Evolutionary conservation across 257 asterid genomes (phyloP), one percentile per base, ranked within the genome.

Genomic region (Handroanthus guayacan): DNA sequence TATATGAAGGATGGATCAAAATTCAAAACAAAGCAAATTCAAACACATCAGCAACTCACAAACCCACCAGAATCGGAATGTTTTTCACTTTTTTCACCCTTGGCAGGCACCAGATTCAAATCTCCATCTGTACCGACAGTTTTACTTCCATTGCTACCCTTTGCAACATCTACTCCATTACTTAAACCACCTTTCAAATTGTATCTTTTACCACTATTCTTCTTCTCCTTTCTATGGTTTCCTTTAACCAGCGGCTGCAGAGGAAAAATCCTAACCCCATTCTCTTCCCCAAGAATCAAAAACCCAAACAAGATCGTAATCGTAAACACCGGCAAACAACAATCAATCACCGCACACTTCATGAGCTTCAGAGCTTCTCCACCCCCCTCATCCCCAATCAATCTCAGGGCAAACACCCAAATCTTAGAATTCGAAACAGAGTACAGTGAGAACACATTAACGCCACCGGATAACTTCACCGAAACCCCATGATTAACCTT

Each of bases 261-360:
- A 3, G 89, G 89, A 34, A 87, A 86, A 72, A 89, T 76, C 86
- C 97, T 81, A 72, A 91, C 97, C 75, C 98, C 98, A 62, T 85
- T 87, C 85, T 84, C 92, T 77, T 93, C 97, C 75, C 98, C 98
- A 60, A 89, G 73, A 75, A 93, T 71, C 84, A 93, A 72, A 71
- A 76, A 81, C 61, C 93, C 90, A 69, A 87, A 89, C 63, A 86
- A 79, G 62, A 88, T 64, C 82, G 82, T 80, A 50, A 88, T 82
- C 0, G 90, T 81, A 68, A 88, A 89, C 14, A 93, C 87, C 1
- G 95, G 96, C 7, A 70, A 69, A 43, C 86, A 69, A 78, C 97
- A 91, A 78, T 91, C 93, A 69, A 93, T 87, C 80, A 86, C 91
- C 13, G 97, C 92, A 81, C 90, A 89, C 79, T 91, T 93, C 82